A percentile compares a stretch with the other conserved stretches of the same genome.
Conservation (phyloP, 2,329 filamentous ascomycete species). For the Epichloe uncinata region DNA sequence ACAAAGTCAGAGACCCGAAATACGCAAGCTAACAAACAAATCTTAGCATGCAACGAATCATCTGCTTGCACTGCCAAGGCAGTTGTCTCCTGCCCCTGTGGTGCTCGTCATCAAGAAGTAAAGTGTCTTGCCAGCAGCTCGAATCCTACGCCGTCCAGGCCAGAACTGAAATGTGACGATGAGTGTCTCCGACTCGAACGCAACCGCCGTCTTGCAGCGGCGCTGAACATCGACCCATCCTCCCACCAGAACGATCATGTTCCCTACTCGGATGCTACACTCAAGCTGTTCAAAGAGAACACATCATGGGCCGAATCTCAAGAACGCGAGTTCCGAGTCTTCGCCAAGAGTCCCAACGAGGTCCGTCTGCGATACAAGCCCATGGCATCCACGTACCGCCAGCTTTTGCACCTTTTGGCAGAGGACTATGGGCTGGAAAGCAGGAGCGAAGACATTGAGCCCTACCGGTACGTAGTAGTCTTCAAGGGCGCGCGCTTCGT, state of each 20-base stretch:
- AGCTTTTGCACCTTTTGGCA: constrained; percentile 75
- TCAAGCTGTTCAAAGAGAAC: constrained; percentile 58
- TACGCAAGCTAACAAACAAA: constrained; percentile 9
- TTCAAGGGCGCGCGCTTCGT: constrained; percentile 77
- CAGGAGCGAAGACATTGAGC: constrained; percentile 81
- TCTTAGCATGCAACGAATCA: constrained; percentile 61
- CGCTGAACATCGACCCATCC: constrained; percentile 70
- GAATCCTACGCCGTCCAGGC: constrained; percentile 47
- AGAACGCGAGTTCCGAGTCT: constrained; percentile 71
- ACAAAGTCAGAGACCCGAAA: no score
- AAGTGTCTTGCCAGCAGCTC: constrained; percentile 61
- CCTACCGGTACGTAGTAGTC: constrained; percentile 77
- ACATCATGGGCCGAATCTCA: constrained; percentile 56
- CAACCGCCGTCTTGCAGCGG: constrained; percentile 70
- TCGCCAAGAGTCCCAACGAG: constrained; percentile 57
- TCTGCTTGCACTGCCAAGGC: constrained; percentile 70
- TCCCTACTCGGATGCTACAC: constrained; percentile 68
- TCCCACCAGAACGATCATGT: constrained; percentile 61
- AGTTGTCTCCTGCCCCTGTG: constrained; percentile 74
- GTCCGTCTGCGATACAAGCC: constrained; percentile 76
- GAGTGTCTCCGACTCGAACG: constrained; percentile 78
- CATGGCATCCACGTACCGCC: constrained; percentile 63
- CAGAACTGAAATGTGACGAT: constrained; percentile 71
- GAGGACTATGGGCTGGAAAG: constrained; percentile 85
- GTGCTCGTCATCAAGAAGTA: constrained; percentile 71